These are phyloP conservation scores for Knoxdaviesia proteae DNA, from an alignment of 2,329 filamentous ascomycete species.

Conservation along the genomic window DNA sequence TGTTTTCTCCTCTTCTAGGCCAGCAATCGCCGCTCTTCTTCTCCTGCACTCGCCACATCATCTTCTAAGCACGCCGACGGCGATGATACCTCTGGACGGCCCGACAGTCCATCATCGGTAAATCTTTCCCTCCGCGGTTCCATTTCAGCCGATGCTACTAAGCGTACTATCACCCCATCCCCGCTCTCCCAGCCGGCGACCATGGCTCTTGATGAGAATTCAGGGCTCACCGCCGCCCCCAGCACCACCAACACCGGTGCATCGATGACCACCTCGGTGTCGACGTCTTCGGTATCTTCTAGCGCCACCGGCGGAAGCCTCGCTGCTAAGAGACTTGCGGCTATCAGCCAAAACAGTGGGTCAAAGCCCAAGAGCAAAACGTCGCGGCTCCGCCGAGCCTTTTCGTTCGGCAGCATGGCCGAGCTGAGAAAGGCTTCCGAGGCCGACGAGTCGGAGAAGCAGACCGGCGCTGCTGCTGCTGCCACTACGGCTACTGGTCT, in stretches of 20 bases:
- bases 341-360: constrained; percentile 50
- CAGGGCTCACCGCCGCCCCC: not conserved
- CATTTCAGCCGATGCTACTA: constrained; percentile 38
- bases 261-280: constrained; percentile 5
- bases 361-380: constrained; percentile 64
- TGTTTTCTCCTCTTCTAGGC: no score
- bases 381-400: constrained; percentile 67
- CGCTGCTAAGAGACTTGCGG: constrained; percentile 66
- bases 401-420: constrained; percentile 89
- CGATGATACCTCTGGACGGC: constrained; percentile 8
- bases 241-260: not conserved
- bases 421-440: constrained; percentile 57
- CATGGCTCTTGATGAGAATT: constrained; percentile 19
- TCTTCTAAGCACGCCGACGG: constrained; percentile 14
- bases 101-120: constrained; percentile 31
- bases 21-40: constrained; percentile 31
- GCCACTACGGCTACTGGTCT: constrained; percentile 6
- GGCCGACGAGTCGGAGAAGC: constrained; percentile 13
- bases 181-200: constrained; percentile 52
- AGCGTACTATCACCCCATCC: constrained; percentile 46
- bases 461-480: constrained; percentile 8
- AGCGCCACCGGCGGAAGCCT: constrained; percentile 32
- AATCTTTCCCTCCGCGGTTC: constrained; percentile 41
- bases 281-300: no score
- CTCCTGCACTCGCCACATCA: constrained; percentile 27